Evolutionary conservation across 2,329 filamentous ascomycete species (phyloP), one percentile per base, ranked within the genome.

Genomic region (Neonectria punicea): DNA sequence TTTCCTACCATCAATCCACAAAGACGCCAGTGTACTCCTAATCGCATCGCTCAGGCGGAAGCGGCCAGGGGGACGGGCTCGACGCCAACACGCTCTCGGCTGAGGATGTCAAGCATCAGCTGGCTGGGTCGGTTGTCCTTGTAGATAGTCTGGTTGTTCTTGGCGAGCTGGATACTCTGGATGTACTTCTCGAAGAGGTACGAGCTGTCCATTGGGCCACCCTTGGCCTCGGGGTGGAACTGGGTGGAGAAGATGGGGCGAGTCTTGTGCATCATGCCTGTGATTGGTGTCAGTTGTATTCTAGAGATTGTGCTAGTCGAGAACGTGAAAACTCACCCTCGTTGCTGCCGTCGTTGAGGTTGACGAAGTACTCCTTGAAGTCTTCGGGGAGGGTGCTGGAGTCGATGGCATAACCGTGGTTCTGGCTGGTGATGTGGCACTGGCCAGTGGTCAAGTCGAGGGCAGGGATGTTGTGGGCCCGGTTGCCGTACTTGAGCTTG

Each of bases 401-500:
- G 77, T 98, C 95, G 65, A 99, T 93, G 47, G 95, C 96, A 76
- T 98, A 99, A 68, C 96, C 96, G 83, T 98, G 96, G 85, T 98
- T 98, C 86, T 99, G 96, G 80, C 91, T 94, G 64, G 95, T 98
- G 81, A 98, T 98, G 85, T 98, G 95, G 89, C 96, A 98, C 81
- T 95, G 93, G 63, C 96, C 95, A 41, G 95, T 98, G 66, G 93
- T 97, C 79, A 98, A 86, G 79, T 98, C 95, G 63, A 98, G 85
- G 66, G 94, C 94, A 9, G 96, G 96, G 75, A 98, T 98, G 86
- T 99, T 99, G 85, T 97, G 93, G 47, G 95, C 96, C 76, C 96
- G 93, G 84, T 99, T 99, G 83, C 96, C 96, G 76, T 98, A 99
- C 87, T 98, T 98, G 93, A 99, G 97, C 86, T 99, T 99, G 75